Conservation (phyloP, 2,329 filamentous ascomycete genomes). For the Neofusicoccum laricinum region DNA sequence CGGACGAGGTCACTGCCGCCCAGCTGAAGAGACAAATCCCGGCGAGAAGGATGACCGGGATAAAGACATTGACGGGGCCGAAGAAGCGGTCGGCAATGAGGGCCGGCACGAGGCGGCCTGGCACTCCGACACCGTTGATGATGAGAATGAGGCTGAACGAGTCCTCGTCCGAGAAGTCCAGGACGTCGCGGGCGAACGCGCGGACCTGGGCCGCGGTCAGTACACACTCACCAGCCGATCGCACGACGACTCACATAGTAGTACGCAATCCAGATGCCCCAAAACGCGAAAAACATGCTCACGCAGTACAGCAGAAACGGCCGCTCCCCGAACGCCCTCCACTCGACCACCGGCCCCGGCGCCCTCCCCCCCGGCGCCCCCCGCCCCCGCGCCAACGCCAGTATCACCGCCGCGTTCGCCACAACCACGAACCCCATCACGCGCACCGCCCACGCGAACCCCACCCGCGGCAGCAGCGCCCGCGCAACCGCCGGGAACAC, state of each 20-base stretch:
- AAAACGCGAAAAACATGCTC: slow-evolving; percentile 45
- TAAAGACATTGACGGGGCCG: slow-evolving; percentile 43
- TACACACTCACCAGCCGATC: background rate
- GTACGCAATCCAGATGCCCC: slow-evolving; percentile 55
- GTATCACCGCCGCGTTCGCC: slow-evolving; percentile 27
- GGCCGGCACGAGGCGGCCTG: slow-evolving; percentile 49
- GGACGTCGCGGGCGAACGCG: slow-evolving; percentile 19
- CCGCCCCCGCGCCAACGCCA: slow-evolving; percentile 39
- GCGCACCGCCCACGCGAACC: slow-evolving; percentile 23
- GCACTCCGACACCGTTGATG: slow-evolving; percentile 21
- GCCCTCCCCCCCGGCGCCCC: background rate
- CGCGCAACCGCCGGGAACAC: slow-evolving; percentile 21
- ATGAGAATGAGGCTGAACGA: slow-evolving; percentile 9
- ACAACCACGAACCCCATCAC: slow-evolving; percentile 45
- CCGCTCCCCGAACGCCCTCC: slow-evolving; percentile 54
- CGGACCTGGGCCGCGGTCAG: background rate
- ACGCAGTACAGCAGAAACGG: slow-evolving; percentile 49
- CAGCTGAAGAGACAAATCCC: slow-evolving; percentile 46
- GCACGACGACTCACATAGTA: slow-evolving; percentile 48
- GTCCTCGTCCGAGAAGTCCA: slow-evolving; percentile 54
- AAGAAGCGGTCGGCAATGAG: slow-evolving; percentile 41
- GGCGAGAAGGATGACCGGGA: slow-evolving; percentile 35
- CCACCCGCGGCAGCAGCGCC: slow-evolving; percentile 18
- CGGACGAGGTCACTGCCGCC: slow-evolving; percentile 37
- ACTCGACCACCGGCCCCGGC: slow-evolving; percentile 53